Base-by-base conservation (phyloP, 2,329 filamentous ascomycete species). In the Aureobasidium sp. region DNA sequence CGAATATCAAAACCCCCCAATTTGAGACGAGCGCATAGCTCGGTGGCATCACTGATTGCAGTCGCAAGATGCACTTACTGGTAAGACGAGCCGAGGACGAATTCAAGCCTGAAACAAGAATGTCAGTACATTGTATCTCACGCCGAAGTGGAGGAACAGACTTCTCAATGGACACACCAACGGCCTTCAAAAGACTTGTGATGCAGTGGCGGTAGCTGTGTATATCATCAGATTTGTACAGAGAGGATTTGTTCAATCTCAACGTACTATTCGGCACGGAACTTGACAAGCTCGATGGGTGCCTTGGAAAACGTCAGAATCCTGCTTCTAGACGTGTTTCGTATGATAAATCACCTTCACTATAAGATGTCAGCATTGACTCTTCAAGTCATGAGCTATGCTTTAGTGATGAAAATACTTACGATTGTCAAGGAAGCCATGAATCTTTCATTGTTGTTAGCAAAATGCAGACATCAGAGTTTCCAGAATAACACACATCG, bases 231-330 rank as follows among this genome's bases (percentile, higher is more conserved):
- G 55, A 49, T 20, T 14, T 2, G 15, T 20, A 9, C 29, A 49
- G 9, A 49, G 2, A 20, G 1, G 2, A 11, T n/a, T 7, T 12
- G 3, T 15, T 20, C 1, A 14, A 3, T 6, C 5, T n/a, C 5
- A 8, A 31, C 55, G 6, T 58, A 58, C 55, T 94, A 97, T 68
- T 90, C 81, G 39, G 87, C 89, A 65, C 93, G 87, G 72, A 86
- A 82, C 70, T 89, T 85, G 69, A 97, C 90, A 42, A 97, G 85
- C 72, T 96, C 91, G 64, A 96, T 84, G 1, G 93, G 91, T 0
- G 91, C 90, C 64, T 75, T 75, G 45, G 72, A 22, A 15, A 12
- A 45, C n/a, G 53, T 57, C 41, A 57, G 41, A n/a, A 0, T 29
- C 17, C 6, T 9, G 27, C 7, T 17, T 20, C 11, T 17, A 36